phyloP scores from a whole-genome alignment of 1,284 basidiomycete species.

The Ceratobasidium sp. region DNA sequence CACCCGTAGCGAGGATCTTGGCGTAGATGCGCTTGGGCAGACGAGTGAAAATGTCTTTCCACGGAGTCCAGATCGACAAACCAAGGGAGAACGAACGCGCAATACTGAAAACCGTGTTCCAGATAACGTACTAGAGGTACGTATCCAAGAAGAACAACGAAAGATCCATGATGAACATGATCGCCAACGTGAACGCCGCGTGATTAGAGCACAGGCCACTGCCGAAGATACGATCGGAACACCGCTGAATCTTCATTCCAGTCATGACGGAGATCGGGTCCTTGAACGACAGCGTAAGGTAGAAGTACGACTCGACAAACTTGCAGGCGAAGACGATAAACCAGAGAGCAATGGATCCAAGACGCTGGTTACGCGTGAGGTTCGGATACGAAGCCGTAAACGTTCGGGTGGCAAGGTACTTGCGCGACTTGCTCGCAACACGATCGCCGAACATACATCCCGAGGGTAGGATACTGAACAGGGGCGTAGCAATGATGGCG shows the following conservation, averaged over 20 bases:
- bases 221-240: slow-evolving; percentile 87
- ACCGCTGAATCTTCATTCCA: slow-evolving; percentile 91
- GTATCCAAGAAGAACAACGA: slow-evolving; percentile 97
- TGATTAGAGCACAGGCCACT: slow-evolving; percentile 87
- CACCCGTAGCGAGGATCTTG: slow-evolving; percentile 89
- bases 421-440: slow-evolving; percentile 91
- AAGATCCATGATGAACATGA: slow-evolving; percentile 98
- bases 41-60: slow-evolving; percentile 94
- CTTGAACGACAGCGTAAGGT: slow-evolving; percentile 92
- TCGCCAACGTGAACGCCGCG: slow-evolving; percentile 90
- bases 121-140: slow-evolving; percentile 97
- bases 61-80: slow-evolving; percentile 96
- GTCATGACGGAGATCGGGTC: slow-evolving; percentile 93
- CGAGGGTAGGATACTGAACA: slow-evolving; percentile 90
- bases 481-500: slow-evolving; percentile 82
- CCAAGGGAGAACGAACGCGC: slow-evolving; percentile 86
- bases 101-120: slow-evolving; percentile 93
- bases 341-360: slow-evolving; percentile 86
- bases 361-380: slow-evolving; percentile 74
- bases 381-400: slow-evolving; percentile 94
- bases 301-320: slow-evolving; percentile 95
- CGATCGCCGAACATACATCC: slow-evolving; percentile 96
- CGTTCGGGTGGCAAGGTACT: slow-evolving; percentile 95
- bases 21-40: slow-evolving; percentile 95
- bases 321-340: slow-evolving; percentile 93